phyloP scores from a whole-genome alignment of 108 stramenopile genomes.

The Cyclotella cryptica region DNA sequence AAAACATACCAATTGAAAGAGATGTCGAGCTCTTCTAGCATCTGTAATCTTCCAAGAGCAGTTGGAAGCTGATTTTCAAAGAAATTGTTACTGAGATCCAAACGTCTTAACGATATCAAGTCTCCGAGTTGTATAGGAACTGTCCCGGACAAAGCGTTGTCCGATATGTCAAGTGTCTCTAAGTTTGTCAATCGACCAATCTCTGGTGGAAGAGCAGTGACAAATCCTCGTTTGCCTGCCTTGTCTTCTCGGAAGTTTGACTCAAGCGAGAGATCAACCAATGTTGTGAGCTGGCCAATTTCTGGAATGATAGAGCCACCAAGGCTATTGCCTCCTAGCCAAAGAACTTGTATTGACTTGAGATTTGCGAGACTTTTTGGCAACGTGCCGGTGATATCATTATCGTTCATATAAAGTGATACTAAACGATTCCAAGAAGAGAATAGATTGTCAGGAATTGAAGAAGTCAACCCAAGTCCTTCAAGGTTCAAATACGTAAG shows the following conservation, averaged over 20 bases:
- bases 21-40: constrained; percentile 48
- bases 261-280: constrained; percentile 42
- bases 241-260: constrained; percentile 41
- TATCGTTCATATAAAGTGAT: constrained; percentile 64
- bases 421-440: constrained; percentile 35
- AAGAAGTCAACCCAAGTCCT: constrained; percentile 26
- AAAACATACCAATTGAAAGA: constrained; percentile 50
- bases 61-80: constrained; percentile 44
- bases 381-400: constrained; percentile 57
- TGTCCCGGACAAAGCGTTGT: constrained; percentile 42
- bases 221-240: constrained; percentile 28
- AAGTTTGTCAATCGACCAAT: constrained; percentile 37
- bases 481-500: constrained; percentile 38
- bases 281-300: constrained; percentile 37
- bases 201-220: constrained; percentile 30
- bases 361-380: constrained; percentile 38
- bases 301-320: constrained; percentile 40
- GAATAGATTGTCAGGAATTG: constrained; percentile 39
- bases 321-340: constrained; percentile 56
- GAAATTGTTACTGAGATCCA: constrained; percentile 43
- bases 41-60: constrained; percentile 29
- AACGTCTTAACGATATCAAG: constrained; percentile 41
- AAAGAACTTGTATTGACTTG: constrained; percentile 42
- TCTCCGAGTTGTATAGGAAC: constrained; percentile 40
- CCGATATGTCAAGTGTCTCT: constrained; percentile 28